Base-by-base conservation (phyloP, 1,284 basidiomycete genomes). In the Polyporus tsugae region DNA sequence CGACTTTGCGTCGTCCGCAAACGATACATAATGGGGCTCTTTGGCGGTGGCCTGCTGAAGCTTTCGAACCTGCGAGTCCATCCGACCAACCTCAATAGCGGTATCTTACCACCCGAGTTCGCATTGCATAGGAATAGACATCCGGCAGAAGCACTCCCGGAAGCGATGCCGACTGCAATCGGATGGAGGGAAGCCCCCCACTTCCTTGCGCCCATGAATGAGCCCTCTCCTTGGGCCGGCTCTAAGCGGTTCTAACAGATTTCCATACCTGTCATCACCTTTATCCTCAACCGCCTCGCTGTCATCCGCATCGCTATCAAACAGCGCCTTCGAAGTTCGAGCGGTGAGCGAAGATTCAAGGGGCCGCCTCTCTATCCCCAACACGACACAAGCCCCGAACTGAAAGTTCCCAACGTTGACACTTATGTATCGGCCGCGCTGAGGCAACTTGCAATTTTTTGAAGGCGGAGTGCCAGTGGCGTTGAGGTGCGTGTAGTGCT, bases 191-290 rank as follows among this genome's bases (percentile, higher is more conserved):
- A 33, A 55, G 33, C 29, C 3, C 29, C 3, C 52, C 29, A 35
- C 52, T 35, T 35, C 52, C 52, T 19, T 35, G 52, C 25, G 52
- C 29, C 35, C 52, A 55, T 15, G 29, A 29, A 29, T 35, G 29
- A 22, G 2, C 29, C 29, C 33, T 55, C 52, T 19, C 46, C 33
- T 35, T 35, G 52, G 25, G 25, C 52, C 22, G 17, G 2, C 36
- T 22, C 49, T 29, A 29, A 29, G 29, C 29, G 36, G 38, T 39
- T 38, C 58, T 25, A 39, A 38, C 36, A 60, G 39, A 41, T 41
- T 60, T 38, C 58, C 39, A 60, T 60, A 41, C 22, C 11, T 0
- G 58, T 60, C 58, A n/a, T 41, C 38, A 38, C 58, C 58, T 42
- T 60, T 60, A 38, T 60, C 38, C 36, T 13, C 22, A 10, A 17